Evolutionary conservation across 768 basidiomycete species (phyloP).

Genomic region (Albatrellus ellisii): DNA sequence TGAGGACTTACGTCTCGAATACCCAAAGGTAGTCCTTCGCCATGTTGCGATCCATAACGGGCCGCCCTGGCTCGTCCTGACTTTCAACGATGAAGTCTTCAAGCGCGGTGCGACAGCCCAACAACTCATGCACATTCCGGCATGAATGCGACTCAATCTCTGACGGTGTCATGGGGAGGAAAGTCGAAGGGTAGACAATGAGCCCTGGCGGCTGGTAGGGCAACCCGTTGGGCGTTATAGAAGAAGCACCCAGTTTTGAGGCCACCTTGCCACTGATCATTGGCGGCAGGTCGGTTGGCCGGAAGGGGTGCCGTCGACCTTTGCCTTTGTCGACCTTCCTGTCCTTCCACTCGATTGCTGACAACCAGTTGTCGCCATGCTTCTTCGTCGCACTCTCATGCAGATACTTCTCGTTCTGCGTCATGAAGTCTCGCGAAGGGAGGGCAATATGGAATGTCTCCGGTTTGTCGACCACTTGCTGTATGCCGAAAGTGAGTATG

Average conservation of each 20-base stretch:
- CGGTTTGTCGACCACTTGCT: conserved; percentile 28
- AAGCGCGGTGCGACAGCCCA: conserved; percentile 50
- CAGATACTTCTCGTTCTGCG: conserved; percentile 7
- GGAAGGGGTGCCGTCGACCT: conserved; percentile 14
- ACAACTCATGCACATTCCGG: conserved; percentile 50
- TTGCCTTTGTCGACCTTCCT: conserved; percentile 19
- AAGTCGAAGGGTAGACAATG: conserved; percentile 43
- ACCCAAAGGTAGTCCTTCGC: conserved; percentile 34
- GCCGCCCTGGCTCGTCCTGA: conserved; percentile 13
- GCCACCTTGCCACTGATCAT: conserved; percentile 24
- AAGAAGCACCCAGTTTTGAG: conserved; percentile 22
- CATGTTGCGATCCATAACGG: conserved; percentile 18
- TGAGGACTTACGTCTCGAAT: conserved; percentile 39
- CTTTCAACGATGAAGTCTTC: conserved; percentile 31
- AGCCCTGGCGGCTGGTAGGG: conserved; percentile 49
- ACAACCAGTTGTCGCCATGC: conserved; percentile 22
- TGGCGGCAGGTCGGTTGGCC: conserved; percentile 9
- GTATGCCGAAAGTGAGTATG: conserved; percentile 38
- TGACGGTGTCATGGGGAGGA: conserved; percentile 39
- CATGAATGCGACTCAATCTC: conserved; percentile 71
- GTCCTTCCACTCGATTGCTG: conserved; percentile 24
- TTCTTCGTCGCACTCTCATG: conserved; percentile 10
- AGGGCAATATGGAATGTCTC: conserved; percentile 42
- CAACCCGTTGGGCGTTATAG: conserved; percentile 4
- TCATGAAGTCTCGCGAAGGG: conserved; percentile 29